Base-by-base conservation (phyloP, 1,284 basidiomycete species). In the Ustilago shanxiensis region DNA sequence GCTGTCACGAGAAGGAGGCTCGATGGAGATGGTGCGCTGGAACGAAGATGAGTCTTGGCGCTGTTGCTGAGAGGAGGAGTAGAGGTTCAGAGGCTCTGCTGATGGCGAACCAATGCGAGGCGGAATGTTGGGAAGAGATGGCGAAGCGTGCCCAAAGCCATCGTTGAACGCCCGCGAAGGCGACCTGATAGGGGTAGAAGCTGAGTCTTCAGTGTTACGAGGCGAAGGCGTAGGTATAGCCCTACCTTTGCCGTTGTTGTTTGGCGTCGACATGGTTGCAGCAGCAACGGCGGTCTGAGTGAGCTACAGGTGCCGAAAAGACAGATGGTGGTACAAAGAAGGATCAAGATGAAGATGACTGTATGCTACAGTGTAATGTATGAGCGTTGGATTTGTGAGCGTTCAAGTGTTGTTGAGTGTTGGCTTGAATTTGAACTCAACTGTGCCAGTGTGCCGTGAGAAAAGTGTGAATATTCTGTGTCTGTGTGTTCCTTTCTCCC, bases 121-220 rank as follows among this genome's bases (percentile, higher is more conserved):
- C 13, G 78, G 78, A 20, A 79, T 79, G 74, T 79, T 79, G 74
- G 78, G 78, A 2, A 79, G 33, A 22, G 59, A 55, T 20, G 78
- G 78, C 4, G 77, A 72, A 13, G 73, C 73, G 37, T 72, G 65
- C 6, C 62, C 63, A 11, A 51, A 16, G 14, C 37, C 53, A 37
- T 73, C 69, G 28, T 37, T 41, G 18, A 73, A 73, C 11, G 71
- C 53, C n/a, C 75, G 63, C 8, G 71, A 41, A 31, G 75, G 75
- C 2, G 71, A 77, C 24, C 75, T 55, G 51, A 77, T 64, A 35
- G 73, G 73, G 1, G 61, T 76, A 14, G 61, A 60, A 14, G 63
- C 10, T 0, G 50, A 35, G 20, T 60, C 60, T 20, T 60, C 63
- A 16, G 60, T 33, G 22, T 54, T n/a, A 8, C 20, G 33, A 18